Conservation (phyloP, 73 alveolate species). For the Paraurostyla sp. region DNA sequence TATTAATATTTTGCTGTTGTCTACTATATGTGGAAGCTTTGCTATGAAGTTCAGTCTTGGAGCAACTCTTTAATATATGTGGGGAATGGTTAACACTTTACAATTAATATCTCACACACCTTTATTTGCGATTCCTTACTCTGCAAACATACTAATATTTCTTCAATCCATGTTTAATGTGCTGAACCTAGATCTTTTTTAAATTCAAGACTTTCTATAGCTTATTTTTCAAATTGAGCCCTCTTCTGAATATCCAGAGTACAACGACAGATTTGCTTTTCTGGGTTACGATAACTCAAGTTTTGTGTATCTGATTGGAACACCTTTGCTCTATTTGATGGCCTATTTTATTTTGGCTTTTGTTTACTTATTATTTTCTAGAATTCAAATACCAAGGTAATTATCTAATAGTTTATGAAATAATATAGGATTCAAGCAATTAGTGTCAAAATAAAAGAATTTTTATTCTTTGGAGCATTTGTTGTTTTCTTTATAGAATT, state of each 20-base stretch:
- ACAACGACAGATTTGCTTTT: background rate
- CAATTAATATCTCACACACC: background rate
- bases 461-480: background rate
- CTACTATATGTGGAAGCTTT: background rate
- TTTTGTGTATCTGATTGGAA: slow-evolving; percentile 12
- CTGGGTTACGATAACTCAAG: slow-evolving; percentile 24
- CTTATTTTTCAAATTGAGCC: background rate
- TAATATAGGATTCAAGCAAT: background rate
- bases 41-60: background rate
- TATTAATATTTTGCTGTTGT: background rate
- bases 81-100: slow-evolving; percentile 37
- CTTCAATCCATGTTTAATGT: background rate
- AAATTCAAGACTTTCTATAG: background rate
- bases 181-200: background rate
- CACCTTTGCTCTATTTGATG: background rate
- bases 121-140: background rate
- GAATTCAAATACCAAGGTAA: background rate
- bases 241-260: background rate
- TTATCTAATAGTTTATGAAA: background rate
- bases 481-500: background rate
- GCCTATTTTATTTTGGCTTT: background rate
- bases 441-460: background rate
- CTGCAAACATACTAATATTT: background rate
- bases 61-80: background rate
- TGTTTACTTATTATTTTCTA: background rate